Base-by-base conservation (phyloP, 2,329 filamentous ascomycete species). In the Fusarium sp. region DNA sequence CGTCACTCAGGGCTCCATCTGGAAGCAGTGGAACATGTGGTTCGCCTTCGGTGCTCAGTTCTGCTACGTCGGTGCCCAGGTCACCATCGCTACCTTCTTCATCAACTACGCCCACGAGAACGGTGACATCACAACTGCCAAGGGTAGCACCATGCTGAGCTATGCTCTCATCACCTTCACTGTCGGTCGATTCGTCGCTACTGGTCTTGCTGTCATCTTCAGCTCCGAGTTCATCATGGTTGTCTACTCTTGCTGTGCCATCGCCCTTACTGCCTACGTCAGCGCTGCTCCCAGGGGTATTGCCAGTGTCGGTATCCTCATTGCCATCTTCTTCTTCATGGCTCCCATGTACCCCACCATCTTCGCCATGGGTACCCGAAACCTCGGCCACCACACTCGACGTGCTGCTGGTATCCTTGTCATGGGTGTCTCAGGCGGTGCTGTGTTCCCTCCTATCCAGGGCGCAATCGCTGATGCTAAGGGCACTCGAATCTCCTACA, bases 311-410 rank as follows among this genome's bases (percentile, higher is more conserved):
- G 83, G 86, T n/a, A 90, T 94, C 85, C 86, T 94, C 38, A 93
- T 90, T 81, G 73, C 93, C 35, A 89, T 91, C 26, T 86, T 95
- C 52, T 94, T 95, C 85, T 95, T 95, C 81, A 92, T 94, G 83
- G 91, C 89, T 11, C 92, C 94, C 78, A 92, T 92, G 82, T 96
- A 95, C 85, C 93, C 93, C 0, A 95, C 93, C 26, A 94, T 95
- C 78, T 90, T 95, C 49, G 92, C 93, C 14, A 86, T 95, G 13
- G 92, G 92, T 24, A 94, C 94, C 83, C 88, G 92, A 24, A 93
- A 92, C 12, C 86, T 95, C 3, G 93, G 93, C 12, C 89, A 90
- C 36, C 91, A 95, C 83, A 93, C 91, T 52, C 94, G 95, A 85
- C 89, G 92, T 60, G 93, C 92, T 5, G 91, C 90, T 3, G 92